Evolutionary conservation across 2,329 filamentous ascomycete species (phyloP).

Genomic region (Orbilia javanica): DNA sequence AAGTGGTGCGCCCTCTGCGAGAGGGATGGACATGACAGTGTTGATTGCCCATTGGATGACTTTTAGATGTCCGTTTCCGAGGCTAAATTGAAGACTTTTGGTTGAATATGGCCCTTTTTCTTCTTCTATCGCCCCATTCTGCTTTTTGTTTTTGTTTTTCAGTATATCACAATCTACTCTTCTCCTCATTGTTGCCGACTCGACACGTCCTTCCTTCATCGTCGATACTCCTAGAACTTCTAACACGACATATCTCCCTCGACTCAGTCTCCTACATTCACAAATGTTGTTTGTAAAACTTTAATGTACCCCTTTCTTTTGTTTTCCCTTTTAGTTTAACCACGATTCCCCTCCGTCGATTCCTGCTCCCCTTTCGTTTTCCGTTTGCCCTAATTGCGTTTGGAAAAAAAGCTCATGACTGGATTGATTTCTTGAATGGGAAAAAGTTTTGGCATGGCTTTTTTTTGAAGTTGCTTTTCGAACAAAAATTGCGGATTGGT

Average conservation of each 20-base stretch:
- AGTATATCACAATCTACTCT: not conserved
- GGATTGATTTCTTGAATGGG: not conserved
- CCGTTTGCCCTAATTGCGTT: not conserved
- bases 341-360: not conserved
- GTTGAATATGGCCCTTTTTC: not conserved
- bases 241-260: not conserved
- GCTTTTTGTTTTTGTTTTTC: no score
- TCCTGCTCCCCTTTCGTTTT: not conserved
- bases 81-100: not conserved
- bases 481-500: not conserved
- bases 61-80: conserved; percentile 66
- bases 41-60: conserved; percentile 93
- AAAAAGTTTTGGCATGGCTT: conserved; percentile 7
- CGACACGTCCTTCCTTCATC: conserved; percentile 3
- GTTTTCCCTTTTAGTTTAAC: not conserved
- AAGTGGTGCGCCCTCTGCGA: conserved; percentile 99
- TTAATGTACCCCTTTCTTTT: not conserved
- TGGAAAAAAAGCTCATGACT: not conserved
- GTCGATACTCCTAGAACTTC: not conserved
- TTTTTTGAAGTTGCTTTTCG: not conserved
- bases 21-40: conserved; percentile 94
- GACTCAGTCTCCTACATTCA: not conserved
- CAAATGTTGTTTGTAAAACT: conserved; percentile 1
- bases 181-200: not conserved
- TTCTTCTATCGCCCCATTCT: not conserved